A percentile compares a stretch with the other conserved stretches of the same genome.
Conservation (phyloP, 495 filamentous ascomycete species). For the Aspergillus baeticus region DNA sequence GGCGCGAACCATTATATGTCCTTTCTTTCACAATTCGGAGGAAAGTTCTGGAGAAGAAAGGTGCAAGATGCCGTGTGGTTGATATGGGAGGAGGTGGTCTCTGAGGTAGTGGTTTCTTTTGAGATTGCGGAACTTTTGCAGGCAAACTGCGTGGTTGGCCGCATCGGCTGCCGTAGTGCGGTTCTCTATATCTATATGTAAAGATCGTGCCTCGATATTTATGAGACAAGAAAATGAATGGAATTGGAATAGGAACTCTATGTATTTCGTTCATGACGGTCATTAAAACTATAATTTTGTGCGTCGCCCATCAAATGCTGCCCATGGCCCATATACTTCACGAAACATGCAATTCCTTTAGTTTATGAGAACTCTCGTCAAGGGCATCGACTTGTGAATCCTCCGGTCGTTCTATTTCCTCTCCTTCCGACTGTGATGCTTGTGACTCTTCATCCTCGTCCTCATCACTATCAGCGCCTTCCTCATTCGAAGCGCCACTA, state of each 20-base stretch:
- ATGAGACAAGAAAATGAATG: constrained; percentile 18
- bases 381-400: constrained; percentile 21
- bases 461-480: constrained; percentile 39
- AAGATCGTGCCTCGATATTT: neutral
- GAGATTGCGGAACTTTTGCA: constrained; percentile 32
- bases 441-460: constrained; percentile 38
- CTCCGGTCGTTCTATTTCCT: constrained; percentile 10
- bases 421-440: constrained; percentile 25
- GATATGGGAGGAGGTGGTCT: neutral
- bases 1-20: constrained; percentile 37
- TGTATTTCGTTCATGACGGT: constrained; percentile 22
- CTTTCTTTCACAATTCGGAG: neutral
- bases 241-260: constrained; percentile 9
- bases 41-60: neutral
- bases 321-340: constrained; percentile 11
- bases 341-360: constrained; percentile 37
- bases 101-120: constrained; percentile 2
- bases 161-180: constrained; percentile 34
- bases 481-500: constrained; percentile 20
- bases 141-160: constrained; percentile 40
- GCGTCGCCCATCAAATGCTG: neutral
- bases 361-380: constrained; percentile 32
- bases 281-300: constrained; percentile 36
- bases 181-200: neutral
- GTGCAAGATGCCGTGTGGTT: neutral